A percentile compares a stretch with the other conserved stretches of the same genome.
phyloP scores from a whole-genome alignment of 2,329 filamentous ascomycete genomes.

The Ophiostoma montium region DNA sequence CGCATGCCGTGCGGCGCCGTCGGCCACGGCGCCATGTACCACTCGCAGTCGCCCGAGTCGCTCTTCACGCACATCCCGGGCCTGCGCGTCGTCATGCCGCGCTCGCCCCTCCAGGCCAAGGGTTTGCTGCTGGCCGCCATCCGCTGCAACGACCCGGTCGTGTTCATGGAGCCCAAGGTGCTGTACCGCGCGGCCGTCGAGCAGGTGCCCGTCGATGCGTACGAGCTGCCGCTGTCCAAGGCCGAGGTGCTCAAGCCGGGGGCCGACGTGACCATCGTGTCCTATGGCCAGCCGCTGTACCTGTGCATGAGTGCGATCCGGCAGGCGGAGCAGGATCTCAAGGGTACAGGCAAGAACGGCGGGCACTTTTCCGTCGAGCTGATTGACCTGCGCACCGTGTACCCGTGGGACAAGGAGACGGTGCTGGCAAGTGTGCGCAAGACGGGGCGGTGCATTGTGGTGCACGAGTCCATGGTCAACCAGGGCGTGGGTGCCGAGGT shows the following conservation, averaged over 20 bases:
- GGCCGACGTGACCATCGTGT: constrained; percentile 68
- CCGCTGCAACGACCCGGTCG: constrained; percentile 67
- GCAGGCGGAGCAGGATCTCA: constrained; percentile 56
- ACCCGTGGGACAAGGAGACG: constrained; percentile 78
- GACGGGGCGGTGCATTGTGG: constrained; percentile 74
- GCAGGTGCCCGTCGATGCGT: constrained; percentile 69
- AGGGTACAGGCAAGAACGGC: constrained; percentile 31
- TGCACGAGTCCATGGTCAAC: constrained; percentile 88
- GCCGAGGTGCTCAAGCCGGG: constrained; percentile 74
- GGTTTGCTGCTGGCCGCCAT: constrained; percentile 68
- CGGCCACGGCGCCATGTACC: constrained; percentile 76
- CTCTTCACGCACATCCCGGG: constrained; percentile 83
- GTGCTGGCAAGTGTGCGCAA: constrained; percentile 73
- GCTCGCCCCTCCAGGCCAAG: constrained; percentile 79
- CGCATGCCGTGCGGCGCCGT: constrained; percentile 85
- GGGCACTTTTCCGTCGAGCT: constrained; percentile 67
- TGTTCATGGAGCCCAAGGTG: constrained; percentile 92
- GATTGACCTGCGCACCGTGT: constrained; percentile 76
- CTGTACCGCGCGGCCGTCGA: constrained; percentile 85
- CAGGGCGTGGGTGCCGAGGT: constrained; percentile 81
- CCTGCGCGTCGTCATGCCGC: constrained; percentile 69
- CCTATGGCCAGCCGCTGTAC: constrained; percentile 82
- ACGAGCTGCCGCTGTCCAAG: constrained; percentile 72
- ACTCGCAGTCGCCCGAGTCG: constrained; percentile 78
- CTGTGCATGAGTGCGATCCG: constrained; percentile 65